These are phyloP conservation scores for Acacia pycnantha DNA, from an alignment of 331 rosid species.

Conservation along the genomic window DNA sequence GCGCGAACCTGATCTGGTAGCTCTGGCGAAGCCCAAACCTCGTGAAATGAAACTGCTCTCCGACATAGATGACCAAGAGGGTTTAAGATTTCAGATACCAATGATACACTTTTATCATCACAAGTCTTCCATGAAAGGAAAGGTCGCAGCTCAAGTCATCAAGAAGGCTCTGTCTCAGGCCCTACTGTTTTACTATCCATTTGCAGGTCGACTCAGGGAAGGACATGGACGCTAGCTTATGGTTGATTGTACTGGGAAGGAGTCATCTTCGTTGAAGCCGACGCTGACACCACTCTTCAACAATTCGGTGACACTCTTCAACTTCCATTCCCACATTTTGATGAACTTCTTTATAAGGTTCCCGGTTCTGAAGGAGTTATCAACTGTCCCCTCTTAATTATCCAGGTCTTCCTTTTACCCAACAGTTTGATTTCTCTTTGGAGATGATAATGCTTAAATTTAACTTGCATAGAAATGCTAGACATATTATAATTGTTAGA, in stretches of 20 bases:
- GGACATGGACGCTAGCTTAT: conserved; percentile 27
- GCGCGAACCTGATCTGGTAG: not conserved
- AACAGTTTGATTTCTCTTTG: too few species aligned
- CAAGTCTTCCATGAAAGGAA: conserved; percentile 20
- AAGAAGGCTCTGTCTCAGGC: conserved; percentile 7
- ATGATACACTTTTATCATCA: not conserved
- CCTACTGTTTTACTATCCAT: conserved; percentile 35
- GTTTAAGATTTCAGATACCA: not conserved
- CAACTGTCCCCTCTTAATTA: not conserved
- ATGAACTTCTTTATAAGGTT: not conserved
- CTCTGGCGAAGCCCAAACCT: conserved; percentile 26
- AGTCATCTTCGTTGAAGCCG: conserved; percentile 17
- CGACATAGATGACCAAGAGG: conserved; percentile 36
- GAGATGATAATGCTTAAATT: too few species aligned
- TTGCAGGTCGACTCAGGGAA: conserved; percentile 36
- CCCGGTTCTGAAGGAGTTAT: not conserved
- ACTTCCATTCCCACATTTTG: not conserved
- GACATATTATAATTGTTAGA: too few species aligned
- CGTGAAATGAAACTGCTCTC: conserved; percentile 12
- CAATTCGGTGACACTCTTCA: conserved; percentile 3
- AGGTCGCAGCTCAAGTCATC: not conserved
- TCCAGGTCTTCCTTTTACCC: conserved; percentile 4
- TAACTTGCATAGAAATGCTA: too few species aligned
- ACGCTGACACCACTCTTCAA: conserved; percentile 12
- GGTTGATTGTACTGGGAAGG: conserved; percentile 43